phyloP scores from a whole-genome alignment of 345 rosid species.

The Populus pruinosa region DNA sequence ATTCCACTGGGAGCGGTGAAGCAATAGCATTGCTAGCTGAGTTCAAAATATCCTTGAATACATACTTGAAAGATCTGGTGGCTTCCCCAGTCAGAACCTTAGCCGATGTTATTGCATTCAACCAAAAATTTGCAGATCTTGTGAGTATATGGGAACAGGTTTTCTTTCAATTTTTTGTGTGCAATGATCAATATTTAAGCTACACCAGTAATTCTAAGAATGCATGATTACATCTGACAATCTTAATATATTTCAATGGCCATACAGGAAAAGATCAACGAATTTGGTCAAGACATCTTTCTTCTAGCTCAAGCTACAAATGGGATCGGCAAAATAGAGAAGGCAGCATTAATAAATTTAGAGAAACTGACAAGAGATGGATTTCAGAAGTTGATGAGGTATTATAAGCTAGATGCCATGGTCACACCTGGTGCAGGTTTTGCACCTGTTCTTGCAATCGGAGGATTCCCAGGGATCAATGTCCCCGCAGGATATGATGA shows the following conservation, averaged over 20 bases:
- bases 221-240: too few relatives aligned
- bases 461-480: constrained; percentile 64
- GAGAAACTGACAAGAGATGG: constrained; percentile 37
- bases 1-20: constrained; percentile 34
- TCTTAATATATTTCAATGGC: background rate
- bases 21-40: constrained; percentile 37
- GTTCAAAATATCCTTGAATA: constrained; percentile 51
- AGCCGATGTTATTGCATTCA: constrained; percentile 56
- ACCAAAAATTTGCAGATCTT: constrained; percentile 38
- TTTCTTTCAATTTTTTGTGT: too few relatives aligned
- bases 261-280: constrained; percentile 47
- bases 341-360: constrained; percentile 28
- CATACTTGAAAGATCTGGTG: constrained; percentile 41
- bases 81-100: constrained; percentile 55
- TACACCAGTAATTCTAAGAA: too few relatives aligned
- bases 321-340: constrained; percentile 30
- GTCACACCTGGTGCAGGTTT: constrained; percentile 25
- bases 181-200: too few relatives aligned
- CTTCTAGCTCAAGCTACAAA: constrained; percentile 41
- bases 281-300: constrained; percentile 47
- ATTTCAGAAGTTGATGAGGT: constrained; percentile 50
- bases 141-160: constrained; percentile 16
- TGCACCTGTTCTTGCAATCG: constrained; percentile 45
- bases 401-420: constrained; percentile 52
- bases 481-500: constrained; percentile 61